Evolutionary conservation across 805 yeast genomes (phyloP).

Genomic region (Candida koratica): DNA sequence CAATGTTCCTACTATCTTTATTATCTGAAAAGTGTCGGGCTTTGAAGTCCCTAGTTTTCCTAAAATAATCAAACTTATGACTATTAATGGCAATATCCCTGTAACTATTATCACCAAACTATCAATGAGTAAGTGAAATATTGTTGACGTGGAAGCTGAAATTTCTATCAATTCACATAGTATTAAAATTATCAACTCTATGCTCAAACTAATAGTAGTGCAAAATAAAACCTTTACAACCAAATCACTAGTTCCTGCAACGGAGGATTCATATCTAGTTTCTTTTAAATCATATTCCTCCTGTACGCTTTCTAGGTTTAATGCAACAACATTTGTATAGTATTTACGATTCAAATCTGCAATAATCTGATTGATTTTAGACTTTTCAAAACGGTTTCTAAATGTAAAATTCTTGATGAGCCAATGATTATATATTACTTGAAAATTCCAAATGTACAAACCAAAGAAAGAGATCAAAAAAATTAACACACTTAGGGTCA

Average conservation of each 20-base stretch:
- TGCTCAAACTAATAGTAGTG: slow-evolving; percentile 26
- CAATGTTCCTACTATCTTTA: slow-evolving; percentile 7
- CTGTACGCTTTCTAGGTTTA: slow-evolving; percentile 9
- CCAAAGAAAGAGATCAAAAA: slow-evolving; percentile 4
- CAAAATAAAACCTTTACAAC: slow-evolving; percentile 23
- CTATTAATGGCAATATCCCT: slow-evolving; percentile 42
- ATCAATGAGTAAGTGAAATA: slow-evolving; percentile 40
- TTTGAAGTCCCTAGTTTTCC: not conserved
- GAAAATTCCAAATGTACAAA: slow-evolving; percentile 6
- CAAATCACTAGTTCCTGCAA: not conserved
- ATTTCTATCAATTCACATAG: slow-evolving; percentile 30
- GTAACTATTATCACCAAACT: slow-evolving; percentile 36
- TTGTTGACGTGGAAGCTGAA: slow-evolving; percentile 15
- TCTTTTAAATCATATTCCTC: slow-evolving; percentile 14
- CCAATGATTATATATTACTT: slow-evolving; percentile 13
- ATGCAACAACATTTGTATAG: slow-evolving; percentile 4
- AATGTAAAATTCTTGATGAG: slow-evolving; percentile 17
- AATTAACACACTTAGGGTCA: slow-evolving; percentile 4
- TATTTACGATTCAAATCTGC: slow-evolving; percentile 16
- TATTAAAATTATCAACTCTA: slow-evolving; percentile 30
- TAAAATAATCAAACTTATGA: slow-evolving; percentile 26
- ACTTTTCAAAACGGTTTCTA: slow-evolving; percentile 13
- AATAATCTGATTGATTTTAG: slow-evolving; percentile 17
- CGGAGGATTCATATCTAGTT: slow-evolving; percentile 11
- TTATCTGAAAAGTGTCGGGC: not conserved